phyloP scores from a whole-genome alignment of 208 protist genomes.

The Wallacemonas sp. region DNA sequence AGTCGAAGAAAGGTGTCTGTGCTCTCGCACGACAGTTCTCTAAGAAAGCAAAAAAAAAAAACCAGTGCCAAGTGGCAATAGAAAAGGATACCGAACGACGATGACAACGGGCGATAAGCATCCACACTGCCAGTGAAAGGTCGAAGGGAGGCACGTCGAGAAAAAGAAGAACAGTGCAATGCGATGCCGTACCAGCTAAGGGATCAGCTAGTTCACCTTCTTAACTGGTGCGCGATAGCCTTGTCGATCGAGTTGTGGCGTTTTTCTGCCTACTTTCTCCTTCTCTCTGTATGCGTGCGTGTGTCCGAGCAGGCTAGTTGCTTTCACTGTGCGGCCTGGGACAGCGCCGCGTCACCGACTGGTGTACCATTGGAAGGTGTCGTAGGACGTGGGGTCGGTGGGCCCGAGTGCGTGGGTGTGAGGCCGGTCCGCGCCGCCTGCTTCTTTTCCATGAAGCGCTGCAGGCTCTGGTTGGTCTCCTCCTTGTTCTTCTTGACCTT shows the following conservation, averaged over 20 bases:
- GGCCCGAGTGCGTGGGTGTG: neutral
- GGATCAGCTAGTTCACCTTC: too few species aligned
- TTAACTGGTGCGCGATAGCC: too few species aligned
- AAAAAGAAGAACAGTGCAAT: constrained; percentile 1
- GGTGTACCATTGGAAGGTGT: neutral
- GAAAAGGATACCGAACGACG: neutral
- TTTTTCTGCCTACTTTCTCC: too few species aligned
- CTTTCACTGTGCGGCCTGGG: too few species aligned
- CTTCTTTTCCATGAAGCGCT: constrained; percentile 43
- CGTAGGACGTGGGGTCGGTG: constrained; percentile 1
- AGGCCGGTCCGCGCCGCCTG: neutral
- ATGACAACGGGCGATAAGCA: too few species aligned
- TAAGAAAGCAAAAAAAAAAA: neutral
- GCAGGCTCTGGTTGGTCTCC: constrained; percentile 44
- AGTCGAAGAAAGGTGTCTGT: too few species aligned
- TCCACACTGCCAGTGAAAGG: neutral
- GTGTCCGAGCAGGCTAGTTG: too few species aligned
- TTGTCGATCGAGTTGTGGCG: too few species aligned
- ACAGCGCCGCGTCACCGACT: too few species aligned
- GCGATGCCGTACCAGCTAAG: too few species aligned
- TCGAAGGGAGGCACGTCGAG: neutral
- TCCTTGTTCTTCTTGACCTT: constrained; percentile 41
- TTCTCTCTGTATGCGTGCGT: too few species aligned
- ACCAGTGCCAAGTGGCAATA: neutral
- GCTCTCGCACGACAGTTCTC: too few species aligned